Conservation (phyloP, 495 filamentous ascomycete species). For the Podospora anserina region DNA sequence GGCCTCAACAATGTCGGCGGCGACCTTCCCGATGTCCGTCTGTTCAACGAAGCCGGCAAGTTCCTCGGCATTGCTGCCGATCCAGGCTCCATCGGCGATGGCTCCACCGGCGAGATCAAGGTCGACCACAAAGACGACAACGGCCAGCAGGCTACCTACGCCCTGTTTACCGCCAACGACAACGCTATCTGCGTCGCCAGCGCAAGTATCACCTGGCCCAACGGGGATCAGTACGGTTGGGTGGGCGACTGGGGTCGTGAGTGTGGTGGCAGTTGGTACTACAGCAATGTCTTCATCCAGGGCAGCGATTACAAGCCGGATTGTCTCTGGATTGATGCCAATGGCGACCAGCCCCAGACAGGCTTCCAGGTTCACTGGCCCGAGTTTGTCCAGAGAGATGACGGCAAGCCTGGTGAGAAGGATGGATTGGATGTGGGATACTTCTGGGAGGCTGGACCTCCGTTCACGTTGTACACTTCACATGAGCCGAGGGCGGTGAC, state of each 20-base stretch:
- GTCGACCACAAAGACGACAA: slow-evolving; percentile 19
- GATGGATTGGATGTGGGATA: no score
- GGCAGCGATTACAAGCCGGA: slow-evolving; percentile 17
- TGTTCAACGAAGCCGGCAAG: slow-evolving; percentile 32
- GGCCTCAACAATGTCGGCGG: slow-evolving; percentile 25
- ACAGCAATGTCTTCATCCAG: slow-evolving; percentile 7
- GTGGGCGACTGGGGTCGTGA: slow-evolving; percentile 30
- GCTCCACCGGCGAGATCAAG: slow-evolving; percentile 24
- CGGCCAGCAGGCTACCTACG: slow-evolving; percentile 27
- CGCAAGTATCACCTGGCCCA: slow-evolving; percentile 29
- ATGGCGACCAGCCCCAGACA: slow-evolving; percentile 31
- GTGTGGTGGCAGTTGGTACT: slow-evolving; percentile 19
- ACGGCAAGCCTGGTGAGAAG: not conserved
- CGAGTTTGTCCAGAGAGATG: slow-evolving; percentile 4
- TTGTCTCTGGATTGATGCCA: slow-evolving; percentile 35
- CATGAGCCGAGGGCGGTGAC: no score
- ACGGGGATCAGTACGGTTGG: slow-evolving; percentile 29
- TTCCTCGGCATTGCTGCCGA: slow-evolving; percentile 27
- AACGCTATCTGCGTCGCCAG: slow-evolving; percentile 33
- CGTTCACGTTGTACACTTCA: no score
- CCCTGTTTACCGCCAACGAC: slow-evolving; percentile 32
- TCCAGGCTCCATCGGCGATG: slow-evolving; percentile 25
- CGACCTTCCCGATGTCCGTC: slow-evolving; percentile 32
- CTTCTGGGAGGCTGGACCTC: no score
- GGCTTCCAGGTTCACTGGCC: slow-evolving; percentile 37